Percentiles rank a stretch among this genome's conserved stretches.
phyloP scores from a whole-genome alignment of 345 rosid genomes.

The Eucalyptus cloeziana region DNA sequence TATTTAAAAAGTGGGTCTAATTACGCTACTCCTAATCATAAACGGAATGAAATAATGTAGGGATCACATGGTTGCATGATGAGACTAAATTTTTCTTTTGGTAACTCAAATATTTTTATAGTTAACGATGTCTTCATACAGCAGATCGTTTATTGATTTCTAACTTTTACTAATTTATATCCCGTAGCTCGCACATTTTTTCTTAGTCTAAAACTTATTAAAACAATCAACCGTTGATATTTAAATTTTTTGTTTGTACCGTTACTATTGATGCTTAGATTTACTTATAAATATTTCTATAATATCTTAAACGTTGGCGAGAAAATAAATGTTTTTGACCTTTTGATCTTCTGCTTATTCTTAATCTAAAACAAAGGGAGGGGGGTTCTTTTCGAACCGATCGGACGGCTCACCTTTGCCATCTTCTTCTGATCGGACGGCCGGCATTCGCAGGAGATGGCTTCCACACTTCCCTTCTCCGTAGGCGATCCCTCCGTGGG shows the following conservation, averaged over 20 bases:
- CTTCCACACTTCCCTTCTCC: not conserved
- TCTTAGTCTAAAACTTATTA: not conserved
- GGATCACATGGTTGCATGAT: not conserved
- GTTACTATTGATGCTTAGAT: not conserved
- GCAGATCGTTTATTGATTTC: accelerated
- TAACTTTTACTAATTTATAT: not conserved
- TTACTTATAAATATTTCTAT: not conserved
- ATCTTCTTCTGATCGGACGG: not conserved
- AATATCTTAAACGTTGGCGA: not conserved
- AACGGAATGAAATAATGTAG: not conserved
- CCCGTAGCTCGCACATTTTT: not conserved
- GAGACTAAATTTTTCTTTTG: not conserved
- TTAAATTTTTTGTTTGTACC: not conserved
- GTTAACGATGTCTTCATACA: not conserved
- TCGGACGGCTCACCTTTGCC: not conserved
- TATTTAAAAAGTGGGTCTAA: not conserved
- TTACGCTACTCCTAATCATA: not conserved
- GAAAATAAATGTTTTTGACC: not conserved
- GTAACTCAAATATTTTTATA: not conserved
- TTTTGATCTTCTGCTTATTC: not conserved
- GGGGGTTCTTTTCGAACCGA: not conserved
- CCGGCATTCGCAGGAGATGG: not conserved
- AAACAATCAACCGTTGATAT: not conserved
- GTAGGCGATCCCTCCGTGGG: not conserved
- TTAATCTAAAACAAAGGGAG: not conserved